Conservation (phyloP, 2,329 filamentous ascomycete species). For the Trichoderma polysporum region DNA sequence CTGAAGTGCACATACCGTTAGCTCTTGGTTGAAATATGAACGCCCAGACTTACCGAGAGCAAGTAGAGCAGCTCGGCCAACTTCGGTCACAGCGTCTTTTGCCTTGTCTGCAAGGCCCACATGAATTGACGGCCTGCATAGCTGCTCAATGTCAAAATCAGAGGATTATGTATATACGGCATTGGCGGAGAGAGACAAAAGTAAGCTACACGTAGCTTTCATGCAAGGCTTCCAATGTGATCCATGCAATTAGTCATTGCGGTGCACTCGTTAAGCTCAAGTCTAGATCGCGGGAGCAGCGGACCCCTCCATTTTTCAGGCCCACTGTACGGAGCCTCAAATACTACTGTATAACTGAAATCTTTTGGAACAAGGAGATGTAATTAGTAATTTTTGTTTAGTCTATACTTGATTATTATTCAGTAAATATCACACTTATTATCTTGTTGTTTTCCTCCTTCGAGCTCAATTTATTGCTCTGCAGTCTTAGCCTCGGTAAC, state of each 20-base stretch:
- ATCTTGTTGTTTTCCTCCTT: not conserved
- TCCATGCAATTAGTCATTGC: too few relatives aligned
- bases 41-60: not conserved
- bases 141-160: too few relatives aligned
- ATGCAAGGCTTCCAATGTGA: too few relatives aligned
- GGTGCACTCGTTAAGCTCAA: too few relatives aligned
- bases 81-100: not conserved
- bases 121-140: not conserved
- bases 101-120: not conserved
- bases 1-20: not conserved
- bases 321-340: too few relatives aligned
- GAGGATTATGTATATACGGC: too few relatives aligned
- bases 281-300: too few relatives aligned
- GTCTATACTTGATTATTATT: not conserved
- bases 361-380: too few relatives aligned
- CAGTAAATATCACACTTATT: not conserved
- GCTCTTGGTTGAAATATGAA: not conserved
- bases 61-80: not conserved
- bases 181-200: not conserved
- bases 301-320: too few relatives aligned
- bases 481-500: not conserved
- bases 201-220: too few relatives aligned
- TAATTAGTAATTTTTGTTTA: not conserved
- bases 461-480: not conserved
- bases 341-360: too few relatives aligned